Evolutionary conservation across 106 monocot species (phyloP).

Genomic region (Dactylorhiza incarnata): DNA sequence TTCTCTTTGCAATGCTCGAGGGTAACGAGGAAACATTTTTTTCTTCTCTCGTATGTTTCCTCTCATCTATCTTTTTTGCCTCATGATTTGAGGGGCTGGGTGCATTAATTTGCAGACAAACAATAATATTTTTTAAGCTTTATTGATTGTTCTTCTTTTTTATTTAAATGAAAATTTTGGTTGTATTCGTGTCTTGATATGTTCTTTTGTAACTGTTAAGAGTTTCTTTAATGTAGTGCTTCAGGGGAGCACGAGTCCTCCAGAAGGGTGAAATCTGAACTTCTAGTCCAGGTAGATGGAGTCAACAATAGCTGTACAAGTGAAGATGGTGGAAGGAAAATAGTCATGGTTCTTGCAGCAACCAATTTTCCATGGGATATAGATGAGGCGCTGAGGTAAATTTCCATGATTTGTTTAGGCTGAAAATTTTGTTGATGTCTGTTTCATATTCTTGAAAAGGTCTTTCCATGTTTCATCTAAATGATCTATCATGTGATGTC

Average conservation of each 20-base stretch:
- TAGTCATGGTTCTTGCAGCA: constrained; percentile 98
- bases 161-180: not conserved
- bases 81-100: not conserved
- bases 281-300: constrained; percentile 93
- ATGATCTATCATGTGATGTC: not conserved
- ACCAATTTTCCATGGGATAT: constrained; percentile 99
- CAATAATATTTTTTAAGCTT: not conserved
- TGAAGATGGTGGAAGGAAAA: constrained; percentile 83
- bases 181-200: not conserved
- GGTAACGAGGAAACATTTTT: constrained; percentile 29
- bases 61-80: not conserved
- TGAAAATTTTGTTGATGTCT: not conserved
- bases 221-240: constrained; percentile 36
- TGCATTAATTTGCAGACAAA: not conserved
- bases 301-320: constrained; percentile 75
- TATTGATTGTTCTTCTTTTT: not conserved
- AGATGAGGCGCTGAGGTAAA: constrained; percentile 93
- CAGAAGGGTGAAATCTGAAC: constrained; percentile 97
- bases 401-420: not conserved
- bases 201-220: not conserved
- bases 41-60: not conserved
- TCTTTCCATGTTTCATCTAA: not conserved
- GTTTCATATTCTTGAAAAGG: not conserved
- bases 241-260: constrained; percentile 99
- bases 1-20: constrained; percentile 95